Evolutionary conservation across 163 green algal species (phyloP).

Genomic region (Prototheca wickerhamii): DNA sequence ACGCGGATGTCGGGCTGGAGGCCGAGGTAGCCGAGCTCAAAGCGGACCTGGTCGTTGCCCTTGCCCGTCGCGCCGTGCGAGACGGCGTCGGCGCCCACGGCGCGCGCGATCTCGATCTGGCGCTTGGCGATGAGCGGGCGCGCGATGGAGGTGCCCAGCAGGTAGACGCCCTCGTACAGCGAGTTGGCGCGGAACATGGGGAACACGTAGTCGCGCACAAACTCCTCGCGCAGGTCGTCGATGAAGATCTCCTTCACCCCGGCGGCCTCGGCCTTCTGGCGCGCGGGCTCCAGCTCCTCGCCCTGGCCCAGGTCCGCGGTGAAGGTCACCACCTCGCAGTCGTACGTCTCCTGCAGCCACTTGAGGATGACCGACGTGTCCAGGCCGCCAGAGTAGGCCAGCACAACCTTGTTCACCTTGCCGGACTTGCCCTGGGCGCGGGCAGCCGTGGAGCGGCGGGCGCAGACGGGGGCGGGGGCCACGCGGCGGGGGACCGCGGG

Average conservation of each 20-base stretch:
- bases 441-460: not conserved
- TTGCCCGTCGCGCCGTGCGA: slow-evolving; percentile 97
- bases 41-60: slow-evolving; percentile 97
- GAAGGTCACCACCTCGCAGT: slow-evolving; percentile 95
- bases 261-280: slow-evolving; percentile 84
- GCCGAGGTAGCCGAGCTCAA: slow-evolving; percentile 83
- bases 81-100: slow-evolving; percentile 89
- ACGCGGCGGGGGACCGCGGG: too few relatives aligned
- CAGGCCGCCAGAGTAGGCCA: slow-evolving; percentile 95
- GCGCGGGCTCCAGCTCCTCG: slow-evolving; percentile 91
- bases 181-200: slow-evolving; percentile 97
- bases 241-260: slow-evolving; percentile 97
- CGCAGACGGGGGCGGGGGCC: not conserved
- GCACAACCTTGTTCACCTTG: slow-evolving; percentile 86
- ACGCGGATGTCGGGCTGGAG: slow-evolving; percentile 99
- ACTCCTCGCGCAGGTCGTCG: slow-evolving; percentile 96
- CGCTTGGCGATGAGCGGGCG: slow-evolving; percentile 97
- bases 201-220: slow-evolving; percentile 97
- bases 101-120: slow-evolving; percentile 93
- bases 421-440: not conserved
- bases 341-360: slow-evolving; percentile 93
- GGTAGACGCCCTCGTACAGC: slow-evolving; percentile 95
- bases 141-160: slow-evolving; percentile 97
- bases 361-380: slow-evolving; percentile 99
- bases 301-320: slow-evolving; percentile 94